These are phyloP conservation scores for Fragaria nilgerrensis DNA, from an alignment of 306 rosid species.

Conservation along the genomic window DNA sequence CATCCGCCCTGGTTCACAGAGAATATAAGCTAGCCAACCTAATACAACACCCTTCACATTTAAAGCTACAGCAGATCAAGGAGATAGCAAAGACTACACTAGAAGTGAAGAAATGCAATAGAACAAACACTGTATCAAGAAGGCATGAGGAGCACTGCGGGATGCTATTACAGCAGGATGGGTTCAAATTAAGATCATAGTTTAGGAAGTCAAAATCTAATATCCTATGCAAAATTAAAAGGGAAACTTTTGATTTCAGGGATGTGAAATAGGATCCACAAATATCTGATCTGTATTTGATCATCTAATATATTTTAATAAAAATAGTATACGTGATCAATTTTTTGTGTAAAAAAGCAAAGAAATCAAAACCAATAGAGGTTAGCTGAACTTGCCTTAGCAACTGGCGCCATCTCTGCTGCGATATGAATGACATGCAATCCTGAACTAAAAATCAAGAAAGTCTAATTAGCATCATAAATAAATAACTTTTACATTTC, in stretches of 20 bases:
- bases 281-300: background rate
- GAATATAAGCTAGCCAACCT: background rate
- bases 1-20: background rate
- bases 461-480: constrained; percentile 35
- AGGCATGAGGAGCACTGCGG: background rate
- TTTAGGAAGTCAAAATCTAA: background rate
- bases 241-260: background rate
- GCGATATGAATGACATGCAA: constrained; percentile 84
- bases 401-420: constrained; percentile 99
- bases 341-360: background rate
- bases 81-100: background rate
- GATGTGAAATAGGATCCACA: background rate
- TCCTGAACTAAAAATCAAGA: constrained; percentile 73
- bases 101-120: background rate
- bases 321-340: background rate
- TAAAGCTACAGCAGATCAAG: background rate
- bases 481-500: constrained; percentile 6
- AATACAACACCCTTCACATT: background rate
- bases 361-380: constrained; percentile 2
- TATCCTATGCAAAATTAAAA: background rate
- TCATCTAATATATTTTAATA: background rate
- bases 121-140: background rate
- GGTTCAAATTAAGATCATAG: background rate
- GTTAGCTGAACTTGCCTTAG: constrained; percentile 62
- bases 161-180: background rate